Conservation (phyloP, 495 filamentous ascomycete genomes). For the Tuber aestivum region DNA sequence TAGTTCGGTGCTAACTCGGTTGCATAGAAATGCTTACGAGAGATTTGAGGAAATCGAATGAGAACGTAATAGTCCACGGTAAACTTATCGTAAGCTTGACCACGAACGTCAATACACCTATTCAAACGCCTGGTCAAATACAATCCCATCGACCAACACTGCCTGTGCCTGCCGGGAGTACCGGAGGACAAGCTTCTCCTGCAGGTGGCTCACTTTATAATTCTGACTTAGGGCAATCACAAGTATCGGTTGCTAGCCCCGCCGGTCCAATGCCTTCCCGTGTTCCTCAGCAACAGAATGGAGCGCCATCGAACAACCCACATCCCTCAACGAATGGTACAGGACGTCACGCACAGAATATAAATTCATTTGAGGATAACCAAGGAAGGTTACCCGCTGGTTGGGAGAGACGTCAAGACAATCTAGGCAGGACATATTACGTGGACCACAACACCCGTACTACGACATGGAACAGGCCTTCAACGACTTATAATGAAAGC, state of each 20-base stretch:
- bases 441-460: conserved; percentile 97
- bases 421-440: conserved; percentile 96
- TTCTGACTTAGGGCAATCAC: conserved; percentile 36
- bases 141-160: conserved; percentile 46
- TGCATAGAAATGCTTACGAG: conserved; percentile 84
- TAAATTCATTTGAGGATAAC: conserved; percentile 91
- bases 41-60: conserved; percentile 95
- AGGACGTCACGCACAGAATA: conserved; percentile 51
- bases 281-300: conserved; percentile 23
- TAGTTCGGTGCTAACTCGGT: not conserved
- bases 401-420: conserved; percentile 95
- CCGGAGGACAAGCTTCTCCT: conserved; percentile 36
- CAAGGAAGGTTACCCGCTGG: conserved; percentile 87
- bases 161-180: conserved; percentile 30
- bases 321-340: conserved; percentile 38
- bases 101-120: conserved; percentile 67
- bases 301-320: conserved; percentile 33
- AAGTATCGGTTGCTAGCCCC: conserved; percentile 38
- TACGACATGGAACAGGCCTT: conserved; percentile 90
- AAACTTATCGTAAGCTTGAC: conserved; percentile 95
- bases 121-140: conserved; percentile 43
- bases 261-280: conserved; percentile 22
- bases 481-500: conserved; percentile 69
- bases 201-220: conserved; percentile 39
- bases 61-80: conserved; percentile 94